These are phyloP conservation scores for Colletotrichum agaves DNA, from an alignment of 2,329 filamentous ascomycete species.

Conservation along the genomic window DNA sequence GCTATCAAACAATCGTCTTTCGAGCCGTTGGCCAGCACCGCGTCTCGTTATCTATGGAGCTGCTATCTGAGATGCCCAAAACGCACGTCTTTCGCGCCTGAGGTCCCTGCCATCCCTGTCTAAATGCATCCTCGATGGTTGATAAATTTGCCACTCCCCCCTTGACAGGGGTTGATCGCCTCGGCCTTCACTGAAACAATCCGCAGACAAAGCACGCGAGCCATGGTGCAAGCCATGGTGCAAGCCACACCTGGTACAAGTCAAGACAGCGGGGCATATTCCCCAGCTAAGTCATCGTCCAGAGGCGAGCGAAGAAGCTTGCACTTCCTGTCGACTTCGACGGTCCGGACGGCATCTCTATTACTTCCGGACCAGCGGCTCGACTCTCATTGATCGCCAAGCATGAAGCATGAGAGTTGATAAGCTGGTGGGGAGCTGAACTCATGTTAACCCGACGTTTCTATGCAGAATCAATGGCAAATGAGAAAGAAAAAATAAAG, in stretches of 20 bases:
- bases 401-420: too few relatives aligned
- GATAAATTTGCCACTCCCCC: conserved; percentile 14
- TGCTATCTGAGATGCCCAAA: conserved; percentile 27
- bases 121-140: background rate
- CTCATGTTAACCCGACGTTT: too few relatives aligned
- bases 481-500: too few relatives aligned
- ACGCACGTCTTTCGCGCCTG: conserved; percentile 1
- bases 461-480: too few relatives aligned
- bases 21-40: conserved; percentile 11
- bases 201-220: conserved; percentile 30
- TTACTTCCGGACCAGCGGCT: background rate
- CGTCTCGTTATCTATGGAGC: conserved; percentile 28
- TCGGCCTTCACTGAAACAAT: conserved; percentile 26
- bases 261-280: conserved; percentile 1
- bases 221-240: conserved; percentile 12
- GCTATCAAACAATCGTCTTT: conserved; percentile 1
- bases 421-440: too few relatives aligned
- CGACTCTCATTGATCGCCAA: too few relatives aligned
- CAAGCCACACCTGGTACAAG: conserved; percentile 32
- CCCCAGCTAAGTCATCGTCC: background rate
- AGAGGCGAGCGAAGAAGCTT: background rate
- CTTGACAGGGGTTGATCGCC: conserved; percentile 17
- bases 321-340: background rate
- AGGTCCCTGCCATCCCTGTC: conserved; percentile 27
- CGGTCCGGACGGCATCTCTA: conserved; percentile 6